Evolutionary conservation across 2,329 filamentous ascomycete species (phyloP).

Genomic region (Neonectria neomacrospora): DNA sequence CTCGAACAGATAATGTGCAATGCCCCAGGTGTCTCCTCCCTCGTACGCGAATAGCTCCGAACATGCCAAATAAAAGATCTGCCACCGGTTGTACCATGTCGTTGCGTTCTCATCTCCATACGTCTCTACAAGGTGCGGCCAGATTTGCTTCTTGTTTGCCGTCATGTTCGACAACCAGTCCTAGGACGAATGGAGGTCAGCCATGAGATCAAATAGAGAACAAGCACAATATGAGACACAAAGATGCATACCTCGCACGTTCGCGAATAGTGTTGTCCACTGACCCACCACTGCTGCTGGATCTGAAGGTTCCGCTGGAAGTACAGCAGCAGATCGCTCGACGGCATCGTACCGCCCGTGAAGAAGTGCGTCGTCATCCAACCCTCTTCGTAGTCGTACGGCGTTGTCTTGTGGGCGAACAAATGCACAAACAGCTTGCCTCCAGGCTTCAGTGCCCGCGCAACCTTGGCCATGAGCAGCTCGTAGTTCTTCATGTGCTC

Average conservation of each 20-base stretch:
- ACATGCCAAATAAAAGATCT: slow-evolving; percentile 78
- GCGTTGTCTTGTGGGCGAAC: slow-evolving; percentile 71
- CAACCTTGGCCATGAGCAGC: slow-evolving; percentile 71
- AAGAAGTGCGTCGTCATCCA: slow-evolving; percentile 83
- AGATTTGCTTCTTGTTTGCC: slow-evolving; percentile 67
- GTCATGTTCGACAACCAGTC: slow-evolving; percentile 73
- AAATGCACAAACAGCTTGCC: slow-evolving; percentile 78
- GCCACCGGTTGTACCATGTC: slow-evolving; percentile 77
- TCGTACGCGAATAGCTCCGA: slow-evolving; percentile 75
- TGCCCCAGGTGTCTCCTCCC: slow-evolving; percentile 74
- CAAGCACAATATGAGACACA: background rate
- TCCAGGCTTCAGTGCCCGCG: slow-evolving; percentile 66
- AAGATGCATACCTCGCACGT: slow-evolving; percentile 68
- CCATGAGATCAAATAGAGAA: background rate
- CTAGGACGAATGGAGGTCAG: slow-evolving; percentile 41
- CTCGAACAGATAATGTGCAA: slow-evolving; percentile 74
- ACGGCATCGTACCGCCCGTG: slow-evolving; percentile 78
- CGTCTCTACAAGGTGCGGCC: slow-evolving; percentile 72
- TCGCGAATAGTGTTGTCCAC: slow-evolving; percentile 73
- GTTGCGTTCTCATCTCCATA: slow-evolving; percentile 69
- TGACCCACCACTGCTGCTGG: slow-evolving; percentile 76
- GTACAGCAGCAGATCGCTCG: slow-evolving; percentile 72
- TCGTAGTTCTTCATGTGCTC: slow-evolving; percentile 84
- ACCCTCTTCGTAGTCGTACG: slow-evolving; percentile 76
- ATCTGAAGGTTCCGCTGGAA: slow-evolving; percentile 72